Evolutionary conservation across 2,329 filamentous ascomycete genomes (phyloP).

Genomic region (Trichoderma sp.): DNA sequence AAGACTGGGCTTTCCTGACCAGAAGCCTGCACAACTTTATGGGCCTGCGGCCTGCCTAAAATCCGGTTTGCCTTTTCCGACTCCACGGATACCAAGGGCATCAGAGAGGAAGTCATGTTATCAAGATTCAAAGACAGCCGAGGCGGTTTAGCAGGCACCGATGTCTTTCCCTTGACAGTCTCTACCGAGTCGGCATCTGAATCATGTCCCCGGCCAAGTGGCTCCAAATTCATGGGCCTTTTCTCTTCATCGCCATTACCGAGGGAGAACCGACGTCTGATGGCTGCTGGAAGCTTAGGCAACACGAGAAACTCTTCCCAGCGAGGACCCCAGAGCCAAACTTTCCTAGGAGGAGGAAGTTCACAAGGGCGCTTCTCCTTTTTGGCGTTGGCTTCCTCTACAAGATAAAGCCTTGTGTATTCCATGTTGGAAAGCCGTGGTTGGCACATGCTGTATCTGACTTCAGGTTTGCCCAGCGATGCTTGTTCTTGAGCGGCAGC

Average conservation of each 20-base stretch:
- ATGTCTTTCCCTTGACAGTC: conserved; percentile 19
- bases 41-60: background rate
- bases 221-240: background rate
- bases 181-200: conserved; percentile 27
- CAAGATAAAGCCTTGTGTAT: conserved; percentile 36
- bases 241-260: background rate
- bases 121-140: conserved; percentile 35
- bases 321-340: conserved; percentile 35
- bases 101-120: conserved; percentile 25
- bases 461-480: background rate
- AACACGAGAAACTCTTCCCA: conserved; percentile 40
- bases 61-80: background rate
- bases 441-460: conserved; percentile 22
- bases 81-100: conserved; percentile 22
- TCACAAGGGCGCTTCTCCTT: conserved; percentile 28
- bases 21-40: background rate
- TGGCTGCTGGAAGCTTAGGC: conserved; percentile 31
- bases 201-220: background rate
- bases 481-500: background rate
- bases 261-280: conserved; percentile 23
- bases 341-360: conserved; percentile 31
- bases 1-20: background rate
- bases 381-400: conserved; percentile 33
- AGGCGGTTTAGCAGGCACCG: conserved; percentile 23
- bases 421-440: conserved; percentile 42